Evolutionary conservation across 345 rosid genomes (phyloP), one percentile per base, ranked within the genome.

Genomic region (Arabidopsis arenosa): DNA sequence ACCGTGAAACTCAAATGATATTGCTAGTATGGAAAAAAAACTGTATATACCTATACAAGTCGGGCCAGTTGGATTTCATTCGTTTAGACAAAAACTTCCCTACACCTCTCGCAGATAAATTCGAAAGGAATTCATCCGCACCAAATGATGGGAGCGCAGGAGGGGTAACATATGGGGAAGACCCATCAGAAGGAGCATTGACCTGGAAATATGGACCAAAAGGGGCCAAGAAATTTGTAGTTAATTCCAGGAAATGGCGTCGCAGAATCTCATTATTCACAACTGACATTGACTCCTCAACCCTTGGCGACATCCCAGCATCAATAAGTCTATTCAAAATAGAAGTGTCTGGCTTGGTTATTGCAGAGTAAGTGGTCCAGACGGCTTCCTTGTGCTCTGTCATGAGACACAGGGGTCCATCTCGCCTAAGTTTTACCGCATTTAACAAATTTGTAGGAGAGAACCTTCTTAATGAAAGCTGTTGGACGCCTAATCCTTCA

Each of bases 281-380:
- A 33, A 95, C 92, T 2, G 99, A 92, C 99, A 95, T 95, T 13
- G 99, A 90, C 78, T 92, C 97, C 89, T 95, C 99, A 63, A 92
- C 91, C 84, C 97, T 87, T 0, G 98, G 98, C 4, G 97, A 92
- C 84, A 88, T 60, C 70, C 99, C 99, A 40, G 96, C 97, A 80
- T 95, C 99, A 75, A 95, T 78, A 52, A 95, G 97, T 75, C 97
- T 88, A 78, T 92, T 95, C 86, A 95, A 81, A 62, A 95, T 85
- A 39, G 97, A 90, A 74, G 97, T 95, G 82, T 95, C 99, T 5
- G 97, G 99, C 83, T 92, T 92, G 4, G 97, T 95, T 72, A 89
- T 80, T 57, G 98, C 84, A 59, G 85, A 64, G 74, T 92, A 90
- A 69, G 85, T 82, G 73, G 91, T 95, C 99, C 99, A 95, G 35